Base-by-base conservation (phyloP, 805 yeast species). In the Hanseniaspora valbyensis region DNA sequence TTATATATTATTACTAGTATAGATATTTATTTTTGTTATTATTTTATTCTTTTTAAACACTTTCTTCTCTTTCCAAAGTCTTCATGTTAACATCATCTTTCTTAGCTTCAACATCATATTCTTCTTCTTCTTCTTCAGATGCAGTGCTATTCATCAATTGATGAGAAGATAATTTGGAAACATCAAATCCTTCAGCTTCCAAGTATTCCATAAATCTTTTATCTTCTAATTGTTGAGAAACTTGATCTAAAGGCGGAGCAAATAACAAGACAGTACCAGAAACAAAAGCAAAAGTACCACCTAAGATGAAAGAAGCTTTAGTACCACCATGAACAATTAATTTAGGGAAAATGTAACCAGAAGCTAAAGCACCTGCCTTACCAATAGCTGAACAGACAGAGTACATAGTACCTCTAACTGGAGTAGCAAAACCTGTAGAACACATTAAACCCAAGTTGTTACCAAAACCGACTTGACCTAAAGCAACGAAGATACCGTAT, bases 361-460 rank as follows among this genome's bases (percentile, higher is more conserved):
- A 96, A 22, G 81, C 84, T 62, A 88, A 88, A 1, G 95, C 96
- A 62, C 96, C 96, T 54, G 87, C 71, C 66, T 89, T 89, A 61
- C 95, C 96, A 49, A 80, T 59, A 25, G 95, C 95, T 52, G 96
- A 95, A 42, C 94, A 90, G 59, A 87, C 72, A 58, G 92, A 92
- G 63, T 89, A 89, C 67, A 83, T 84, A 59, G 83, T 84, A 53
- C 96, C 96, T 69, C 96, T 80, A 52, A 88, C 75, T 21, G 95
- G 80, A 13, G 95, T 81, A 40, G 95, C 83, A 42, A 81, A 75
- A 8, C 95, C 82, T 68, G 88, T 88, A 39, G 95, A 76, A 24
- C 95, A 94, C 54, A 89, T 71, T 50, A 84, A 68, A 57, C 96
- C 97, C 64, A 85, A 81, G 67, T 84, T 85, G 67, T 88, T 86